These are phyloP conservation scores for Xerocomus brunneocitrinus DNA, from an alignment of 768 basidiomycete species.

Conservation along the genomic window DNA sequence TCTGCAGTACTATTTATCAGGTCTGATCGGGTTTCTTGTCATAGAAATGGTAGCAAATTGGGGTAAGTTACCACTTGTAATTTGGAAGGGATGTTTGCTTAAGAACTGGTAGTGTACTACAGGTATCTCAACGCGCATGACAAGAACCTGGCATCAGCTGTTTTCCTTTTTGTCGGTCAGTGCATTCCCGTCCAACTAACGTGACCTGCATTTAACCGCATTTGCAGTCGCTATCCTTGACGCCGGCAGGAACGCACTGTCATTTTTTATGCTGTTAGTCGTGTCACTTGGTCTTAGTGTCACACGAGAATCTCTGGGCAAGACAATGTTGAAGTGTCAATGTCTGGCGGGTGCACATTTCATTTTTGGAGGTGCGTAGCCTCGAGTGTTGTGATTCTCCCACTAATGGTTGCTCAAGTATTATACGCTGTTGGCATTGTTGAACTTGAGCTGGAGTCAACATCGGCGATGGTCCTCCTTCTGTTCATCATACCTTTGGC, in stretches of 20 bases:
- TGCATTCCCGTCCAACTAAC: background rate
- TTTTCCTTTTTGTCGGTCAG: conserved; percentile 92
- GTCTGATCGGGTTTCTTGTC: conserved; percentile 78
- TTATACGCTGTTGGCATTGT: conserved; percentile 95
- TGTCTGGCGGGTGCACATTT: conserved; percentile 82
- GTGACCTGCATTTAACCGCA: conserved; percentile 1
- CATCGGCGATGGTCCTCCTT: conserved; percentile 77
- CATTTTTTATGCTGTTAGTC: conserved; percentile 91
- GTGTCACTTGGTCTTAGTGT: conserved; percentile 91
- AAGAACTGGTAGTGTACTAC: conserved; percentile 65
- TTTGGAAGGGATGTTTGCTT: conserved; percentile 1
- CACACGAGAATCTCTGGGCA: conserved; percentile 82
- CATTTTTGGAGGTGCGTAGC: conserved; percentile 79
- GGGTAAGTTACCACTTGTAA: conserved; percentile 44
- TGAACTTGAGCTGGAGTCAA: conserved; percentile 86
- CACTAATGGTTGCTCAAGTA: conserved; percentile 44
- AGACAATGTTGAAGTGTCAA: conserved; percentile 80
- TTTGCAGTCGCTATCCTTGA: conserved; percentile 86
- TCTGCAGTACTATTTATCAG: conserved; percentile 82
- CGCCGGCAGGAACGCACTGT: conserved; percentile 89
- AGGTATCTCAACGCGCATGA: conserved; percentile 90
- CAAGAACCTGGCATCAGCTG: conserved; percentile 64
- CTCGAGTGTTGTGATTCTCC: background rate
- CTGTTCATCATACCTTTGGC: conserved; percentile 92
- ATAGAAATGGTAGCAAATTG: conserved; percentile 94